These are phyloP conservation scores for Perkinsela sp. DNA, from an alignment of 208 protist genomes.

Conservation along the genomic window DNA sequence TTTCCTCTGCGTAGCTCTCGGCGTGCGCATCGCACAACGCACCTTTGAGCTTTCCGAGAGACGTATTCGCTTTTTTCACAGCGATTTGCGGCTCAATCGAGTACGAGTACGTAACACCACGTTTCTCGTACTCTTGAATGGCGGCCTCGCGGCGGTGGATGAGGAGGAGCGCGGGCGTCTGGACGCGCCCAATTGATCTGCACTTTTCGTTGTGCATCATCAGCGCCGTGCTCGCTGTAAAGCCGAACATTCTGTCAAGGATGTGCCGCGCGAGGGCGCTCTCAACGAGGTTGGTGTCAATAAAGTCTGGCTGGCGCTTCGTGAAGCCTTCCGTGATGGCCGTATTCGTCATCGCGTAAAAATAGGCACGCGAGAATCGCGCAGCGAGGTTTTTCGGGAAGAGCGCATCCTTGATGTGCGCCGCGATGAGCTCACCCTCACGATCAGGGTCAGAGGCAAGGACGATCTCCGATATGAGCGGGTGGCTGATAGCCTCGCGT, in stretches of 20 bases:
- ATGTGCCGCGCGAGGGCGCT: constrained; percentile 53
- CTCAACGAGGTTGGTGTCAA: constrained; percentile 44
- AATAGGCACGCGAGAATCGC: constrained; percentile 59
- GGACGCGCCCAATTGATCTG: constrained; percentile 60
- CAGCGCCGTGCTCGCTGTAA: constrained; percentile 57
- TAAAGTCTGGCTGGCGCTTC: constrained; percentile 19
- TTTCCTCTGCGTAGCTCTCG: background rate
- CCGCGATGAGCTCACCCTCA: constrained; percentile 61
- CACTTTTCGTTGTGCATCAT: constrained; percentile 37
- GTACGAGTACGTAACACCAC: background rate
- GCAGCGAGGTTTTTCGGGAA: constrained; percentile 27
- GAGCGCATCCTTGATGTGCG: constrained; percentile 32
- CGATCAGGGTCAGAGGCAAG: constrained; percentile 61
- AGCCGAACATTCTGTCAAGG: constrained; percentile 65
- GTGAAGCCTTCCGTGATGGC: constrained; percentile 38
- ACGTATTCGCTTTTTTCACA: background rate
- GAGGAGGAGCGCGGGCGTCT: constrained; percentile 60
- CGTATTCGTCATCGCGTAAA: constrained; percentile 60
- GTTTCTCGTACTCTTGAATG: constrained; percentile 8
- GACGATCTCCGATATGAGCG: constrained; percentile 54
- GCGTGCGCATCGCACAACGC: background rate
- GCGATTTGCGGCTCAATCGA: background rate
- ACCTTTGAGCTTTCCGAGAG: background rate
- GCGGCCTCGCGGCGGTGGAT: constrained; percentile 32
- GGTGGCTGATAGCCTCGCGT: constrained; percentile 17